Conservation (phyloP, 768 basidiomycete genomes). For the Auricularia cornea region DNA sequence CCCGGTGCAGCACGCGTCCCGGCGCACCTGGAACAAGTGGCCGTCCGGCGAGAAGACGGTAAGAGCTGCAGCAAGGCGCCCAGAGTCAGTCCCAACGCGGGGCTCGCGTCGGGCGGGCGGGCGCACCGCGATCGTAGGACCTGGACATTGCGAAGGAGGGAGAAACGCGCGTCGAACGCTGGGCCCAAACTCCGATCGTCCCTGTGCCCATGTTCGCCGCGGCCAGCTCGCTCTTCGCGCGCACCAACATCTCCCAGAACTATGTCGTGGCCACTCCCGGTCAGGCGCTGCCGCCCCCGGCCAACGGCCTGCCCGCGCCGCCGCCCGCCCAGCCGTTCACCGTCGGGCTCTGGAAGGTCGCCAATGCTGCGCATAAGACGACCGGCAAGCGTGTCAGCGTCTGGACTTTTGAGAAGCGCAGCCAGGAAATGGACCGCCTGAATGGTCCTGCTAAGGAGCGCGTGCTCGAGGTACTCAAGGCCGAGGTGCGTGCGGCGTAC, state of each 20-base stretch:
- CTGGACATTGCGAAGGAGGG: constrained; percentile 56
- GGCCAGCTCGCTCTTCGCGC: constrained; percentile 73
- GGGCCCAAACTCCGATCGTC: neutral
- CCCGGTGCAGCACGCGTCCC: neutral
- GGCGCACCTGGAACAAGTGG: constrained; percentile 85
- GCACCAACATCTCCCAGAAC: constrained; percentile 73
- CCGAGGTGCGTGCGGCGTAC: constrained; percentile 54
- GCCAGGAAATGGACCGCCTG: constrained; percentile 63
- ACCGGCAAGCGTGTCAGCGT: constrained; percentile 87
- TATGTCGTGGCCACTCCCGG: constrained; percentile 53
- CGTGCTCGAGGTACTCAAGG: constrained; percentile 77
- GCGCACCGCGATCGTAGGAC: constrained; percentile 91
- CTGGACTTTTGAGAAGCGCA: constrained; percentile 85
- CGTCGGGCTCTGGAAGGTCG: constrained; percentile 85
- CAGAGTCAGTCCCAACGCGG: neutral
- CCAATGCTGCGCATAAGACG: constrained; percentile 78
- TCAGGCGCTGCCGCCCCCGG: constrained; percentile 12
- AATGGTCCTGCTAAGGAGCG: constrained; percentile 58
- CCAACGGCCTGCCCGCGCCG: constrained; percentile 27
- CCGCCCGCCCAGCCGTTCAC: constrained; percentile 44
- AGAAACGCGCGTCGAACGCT: neutral
- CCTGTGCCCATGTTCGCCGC: constrained; percentile 56
- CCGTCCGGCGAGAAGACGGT: constrained; percentile 99
- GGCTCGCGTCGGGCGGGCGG: neutral
- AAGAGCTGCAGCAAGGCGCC: constrained; percentile 48